Percentiles rank a stretch among this genome's conserved stretches.
These are phyloP conservation scores for Nannizziopsis arthrosporioides DNA, from an alignment of 2,329 filamentous ascomycete species.

Conservation along the genomic window DNA sequence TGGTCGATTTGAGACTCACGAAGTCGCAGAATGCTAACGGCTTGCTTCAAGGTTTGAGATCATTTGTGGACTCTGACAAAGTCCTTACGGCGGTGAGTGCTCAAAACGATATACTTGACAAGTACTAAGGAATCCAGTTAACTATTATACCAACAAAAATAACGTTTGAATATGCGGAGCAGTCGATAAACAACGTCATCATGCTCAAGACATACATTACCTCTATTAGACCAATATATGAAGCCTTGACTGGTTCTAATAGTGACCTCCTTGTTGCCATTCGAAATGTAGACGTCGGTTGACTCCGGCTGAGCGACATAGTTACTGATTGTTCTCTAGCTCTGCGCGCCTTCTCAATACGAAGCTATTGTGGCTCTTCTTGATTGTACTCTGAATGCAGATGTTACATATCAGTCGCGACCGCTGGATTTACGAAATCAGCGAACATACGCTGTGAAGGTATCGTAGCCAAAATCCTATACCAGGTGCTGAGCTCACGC, in stretches of 20 bases:
- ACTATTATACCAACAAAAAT: slow-evolving; percentile 60
- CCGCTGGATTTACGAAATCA: slow-evolving; percentile 83
- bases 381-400: slow-evolving; percentile 60
- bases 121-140: slow-evolving; percentile 41
- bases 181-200: slow-evolving; percentile 74
- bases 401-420: slow-evolving; percentile 64
- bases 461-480: slow-evolving; percentile 20
- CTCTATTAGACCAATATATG: slow-evolving; percentile 54
- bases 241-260: slow-evolving; percentile 53
- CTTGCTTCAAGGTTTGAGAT: slow-evolving; percentile 49
- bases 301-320: background rate
- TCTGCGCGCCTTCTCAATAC: slow-evolving; percentile 55
- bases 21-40: background rate
- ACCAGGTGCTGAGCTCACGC: slow-evolving; percentile 13
- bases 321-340: slow-evolving; percentile 23
- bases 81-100: slow-evolving; percentile 57
- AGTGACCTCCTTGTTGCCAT: slow-evolving; percentile 57
- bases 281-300: slow-evolving; percentile 39
- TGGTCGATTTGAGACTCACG: slow-evolving; percentile 11
- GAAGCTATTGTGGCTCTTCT: slow-evolving; percentile 54
- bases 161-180: slow-evolving; percentile 59
- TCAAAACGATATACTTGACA: background rate
- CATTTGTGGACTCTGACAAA: slow-evolving; percentile 67
- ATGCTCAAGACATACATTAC: slow-evolving; percentile 73
- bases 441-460: slow-evolving; percentile 76